Base-by-base conservation (phyloP, 805 yeast species). In the Candida taoyuanica region DNA sequence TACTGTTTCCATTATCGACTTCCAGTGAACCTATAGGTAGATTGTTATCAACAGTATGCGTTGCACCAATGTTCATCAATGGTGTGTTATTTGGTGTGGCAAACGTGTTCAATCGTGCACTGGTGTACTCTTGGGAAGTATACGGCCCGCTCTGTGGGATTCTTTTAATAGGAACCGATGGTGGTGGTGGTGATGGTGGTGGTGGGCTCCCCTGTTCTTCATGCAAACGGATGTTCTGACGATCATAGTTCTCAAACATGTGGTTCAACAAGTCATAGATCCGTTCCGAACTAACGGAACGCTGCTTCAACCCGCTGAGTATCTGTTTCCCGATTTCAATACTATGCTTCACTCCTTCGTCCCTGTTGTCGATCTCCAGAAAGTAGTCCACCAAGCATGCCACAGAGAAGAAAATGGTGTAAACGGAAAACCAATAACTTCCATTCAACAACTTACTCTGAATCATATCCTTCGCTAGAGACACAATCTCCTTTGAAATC, bases 381-480 rank as follows among this genome's bases (percentile, higher is more conserved):
- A 58, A 51, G 56, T 87, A 88, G 55, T 83, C 88, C 6, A 86
- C 78, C 50, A 88, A 67, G 48, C 95, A 86, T 0, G 96, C 95
- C 35, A 88, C 89, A 1, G 95, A 80, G 58, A 85, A 88, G 58
- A 88, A 88, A n/a, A 88, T 82, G 0, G 96, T 87, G 59, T 88
- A 88, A 58, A 84, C 80, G n/a, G 93, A 81, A 54, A 86, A 88
- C 96, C 96, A 87, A 58, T 88, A 89, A 1, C 95, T 85, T 2
- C 96, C 96, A 48, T 85, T 77, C 41, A 88, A 65, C 50, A 85
- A 66, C 44, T 82, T 74, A 42, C 78, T 76, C 44, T 75, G 72
- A 40, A 84, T 76, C 85, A 88, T 77, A 46, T 82, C 87, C 50
- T 84, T 78, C 0, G 95, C 89, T 42, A 87, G 59, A 50, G 80